A percentile compares a stretch with the other conserved stretches of the same genome.
Conservation (phyloP, 768 basidiomycete genomes). For the Asterophora lycoperdoides region DNA sequence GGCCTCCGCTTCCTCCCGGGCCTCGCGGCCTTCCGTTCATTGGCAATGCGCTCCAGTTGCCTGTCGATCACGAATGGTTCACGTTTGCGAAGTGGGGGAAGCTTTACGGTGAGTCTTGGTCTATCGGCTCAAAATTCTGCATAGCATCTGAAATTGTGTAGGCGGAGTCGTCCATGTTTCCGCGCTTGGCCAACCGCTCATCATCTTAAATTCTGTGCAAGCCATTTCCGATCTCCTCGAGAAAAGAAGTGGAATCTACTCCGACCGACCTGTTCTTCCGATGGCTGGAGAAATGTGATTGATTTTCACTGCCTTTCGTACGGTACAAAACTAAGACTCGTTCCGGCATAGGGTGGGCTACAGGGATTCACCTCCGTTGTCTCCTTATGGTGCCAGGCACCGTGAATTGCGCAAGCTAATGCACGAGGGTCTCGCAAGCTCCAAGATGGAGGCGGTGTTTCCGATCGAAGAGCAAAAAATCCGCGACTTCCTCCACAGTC, state of each 20-base stretch:
- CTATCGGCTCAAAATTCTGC: background rate
- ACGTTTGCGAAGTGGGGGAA: constrained; percentile 6
- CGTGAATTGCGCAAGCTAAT: constrained; percentile 9
- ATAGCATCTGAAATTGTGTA: background rate
- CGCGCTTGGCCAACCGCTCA: constrained; percentile 19
- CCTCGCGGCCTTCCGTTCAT: constrained; percentile 5
- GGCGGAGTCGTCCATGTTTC: constrained; percentile 5
- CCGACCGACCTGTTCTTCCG: constrained; percentile 22
- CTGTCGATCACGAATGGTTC: background rate
- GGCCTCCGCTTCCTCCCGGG: constrained; percentile 7
- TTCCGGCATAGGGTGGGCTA: constrained; percentile 6
- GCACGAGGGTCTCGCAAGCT: constrained; percentile 1
- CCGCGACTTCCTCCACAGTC: constrained; percentile 3
- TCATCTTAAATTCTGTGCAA: constrained; percentile 27
- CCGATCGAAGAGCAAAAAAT: constrained; percentile 9
- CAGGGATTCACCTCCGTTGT: constrained; percentile 4
- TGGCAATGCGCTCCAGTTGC: constrained; percentile 7
- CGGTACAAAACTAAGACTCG: background rate
- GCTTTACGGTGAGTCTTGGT: background rate
- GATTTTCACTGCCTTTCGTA: background rate
- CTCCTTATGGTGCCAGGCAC: constrained; percentile 2
- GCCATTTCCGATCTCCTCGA: constrained; percentile 29
- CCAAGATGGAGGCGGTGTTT: constrained; percentile 3
- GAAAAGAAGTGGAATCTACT: constrained; percentile 26
- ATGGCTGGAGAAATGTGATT: constrained; percentile 14